Evolutionary conservation across 2,329 filamentous ascomycete genomes (phyloP).

Genomic region (Monosporascus ibericus): DNA sequence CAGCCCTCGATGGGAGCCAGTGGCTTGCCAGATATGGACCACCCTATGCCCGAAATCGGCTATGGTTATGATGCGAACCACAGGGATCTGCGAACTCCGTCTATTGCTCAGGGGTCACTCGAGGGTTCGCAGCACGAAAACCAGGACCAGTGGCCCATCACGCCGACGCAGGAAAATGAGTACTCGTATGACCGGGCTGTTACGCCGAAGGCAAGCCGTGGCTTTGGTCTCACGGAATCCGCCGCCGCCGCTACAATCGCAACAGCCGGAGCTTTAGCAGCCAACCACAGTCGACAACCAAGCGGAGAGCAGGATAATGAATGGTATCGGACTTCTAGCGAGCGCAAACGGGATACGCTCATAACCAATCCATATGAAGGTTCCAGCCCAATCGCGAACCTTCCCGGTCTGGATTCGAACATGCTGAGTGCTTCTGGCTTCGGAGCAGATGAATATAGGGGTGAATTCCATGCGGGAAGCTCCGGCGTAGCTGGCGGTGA

Average conservation of each 20-base stretch:
- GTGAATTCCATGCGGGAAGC: conserved; percentile 48
- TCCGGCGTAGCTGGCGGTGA: conserved; percentile 62
- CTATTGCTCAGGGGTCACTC: conserved; percentile 69
- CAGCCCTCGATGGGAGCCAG: conserved; percentile 58
- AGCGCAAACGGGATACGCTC: conserved; percentile 60
- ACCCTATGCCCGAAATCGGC: conserved; percentile 74
- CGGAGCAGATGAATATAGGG: conserved; percentile 31
- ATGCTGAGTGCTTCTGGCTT: conserved; percentile 37
- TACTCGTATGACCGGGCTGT: conserved; percentile 23
- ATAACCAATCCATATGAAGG: conserved; percentile 64
- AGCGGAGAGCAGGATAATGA: conserved; percentile 59
- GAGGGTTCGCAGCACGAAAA: conserved; percentile 38
- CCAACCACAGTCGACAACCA: conserved; percentile 44
- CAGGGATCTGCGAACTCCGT: conserved; percentile 70
- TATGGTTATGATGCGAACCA: conserved; percentile 48
- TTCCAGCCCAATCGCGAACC: conserved; percentile 54
- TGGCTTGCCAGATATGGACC: conserved; percentile 60
- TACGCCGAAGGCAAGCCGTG: conserved; percentile 24
- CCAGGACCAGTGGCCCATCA: conserved; percentile 24
- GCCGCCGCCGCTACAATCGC: conserved; percentile 50
- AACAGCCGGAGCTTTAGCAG: conserved; percentile 40
- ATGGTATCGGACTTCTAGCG: conserved; percentile 56
- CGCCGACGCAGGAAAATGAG: conserved; percentile 26
- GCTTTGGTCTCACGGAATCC: conserved; percentile 36
- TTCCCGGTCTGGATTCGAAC: conserved; percentile 43